phyloP scores from a whole-genome alignment of 2,329 filamentous ascomycete species.

The Colletotrichum nymphaeae region DNA sequence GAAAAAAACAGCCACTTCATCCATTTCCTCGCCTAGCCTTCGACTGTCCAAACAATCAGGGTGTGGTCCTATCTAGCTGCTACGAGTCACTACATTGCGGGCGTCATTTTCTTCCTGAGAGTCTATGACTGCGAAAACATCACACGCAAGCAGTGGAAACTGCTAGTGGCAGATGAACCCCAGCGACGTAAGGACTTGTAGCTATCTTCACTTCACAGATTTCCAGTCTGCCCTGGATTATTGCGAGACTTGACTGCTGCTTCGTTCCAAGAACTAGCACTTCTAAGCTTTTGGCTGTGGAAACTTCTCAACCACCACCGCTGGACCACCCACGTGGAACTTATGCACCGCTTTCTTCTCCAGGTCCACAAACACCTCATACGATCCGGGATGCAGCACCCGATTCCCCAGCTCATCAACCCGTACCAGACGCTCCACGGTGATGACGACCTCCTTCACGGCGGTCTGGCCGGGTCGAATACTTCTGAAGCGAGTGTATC shows the following conservation, averaged over 20 bases:
- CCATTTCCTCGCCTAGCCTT: neutral
- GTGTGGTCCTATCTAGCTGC: neutral
- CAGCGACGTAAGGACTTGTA: neutral
- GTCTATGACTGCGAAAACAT: neutral
- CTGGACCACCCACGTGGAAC: neutral
- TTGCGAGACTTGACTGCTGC: too few relatives aligned
- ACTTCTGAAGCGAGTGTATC: slow-evolving; percentile 57
- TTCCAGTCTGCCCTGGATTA: neutral
- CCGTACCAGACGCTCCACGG: slow-evolving; percentile 60
- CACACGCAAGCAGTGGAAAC: neutral
- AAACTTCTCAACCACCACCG: slow-evolving; percentile 17
- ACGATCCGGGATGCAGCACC: slow-evolving; percentile 65
- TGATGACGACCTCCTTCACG: slow-evolving; percentile 52
- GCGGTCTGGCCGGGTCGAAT: slow-evolving; percentile 46
- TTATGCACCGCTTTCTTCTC: neutral
- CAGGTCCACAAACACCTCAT: slow-evolving; percentile 58
- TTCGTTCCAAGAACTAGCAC: neutral
- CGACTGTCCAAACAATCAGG: neutral
- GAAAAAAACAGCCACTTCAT: neutral
- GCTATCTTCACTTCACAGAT: neutral
- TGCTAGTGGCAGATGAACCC: neutral
- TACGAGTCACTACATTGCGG: neutral
- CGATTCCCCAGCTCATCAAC: slow-evolving; percentile 61
- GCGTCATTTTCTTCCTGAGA: neutral
- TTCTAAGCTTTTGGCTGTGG: slow-evolving; percentile 7